Conservation (phyloP, 2,329 filamentous ascomycete species). For the Alternaria viburni region DNA sequence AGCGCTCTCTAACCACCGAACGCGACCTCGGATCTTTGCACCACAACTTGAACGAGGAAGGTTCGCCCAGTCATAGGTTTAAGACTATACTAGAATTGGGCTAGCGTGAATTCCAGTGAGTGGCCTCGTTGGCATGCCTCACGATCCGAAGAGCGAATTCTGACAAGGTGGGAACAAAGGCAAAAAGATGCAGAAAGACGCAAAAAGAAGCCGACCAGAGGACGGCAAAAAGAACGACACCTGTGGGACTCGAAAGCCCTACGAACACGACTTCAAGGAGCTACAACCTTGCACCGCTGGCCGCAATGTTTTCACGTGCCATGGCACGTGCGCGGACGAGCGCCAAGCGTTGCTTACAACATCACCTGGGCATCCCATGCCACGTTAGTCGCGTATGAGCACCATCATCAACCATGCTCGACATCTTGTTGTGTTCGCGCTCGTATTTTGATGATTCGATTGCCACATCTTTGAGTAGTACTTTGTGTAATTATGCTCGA, state of each 20-base stretch:
- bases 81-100: neutral
- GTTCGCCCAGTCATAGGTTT: neutral
- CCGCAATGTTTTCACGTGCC: no score
- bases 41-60: neutral
- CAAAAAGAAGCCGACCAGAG: conserved; percentile 10
- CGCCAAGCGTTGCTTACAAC: no score
- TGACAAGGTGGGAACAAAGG: neutral
- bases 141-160: neutral
- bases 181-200: neutral
- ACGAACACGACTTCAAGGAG: no score
- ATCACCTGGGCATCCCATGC: no score
- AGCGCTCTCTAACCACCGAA: neutral
- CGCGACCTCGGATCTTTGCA: neutral
- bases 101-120: neutral
- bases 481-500: no score
- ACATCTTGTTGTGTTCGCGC: no score
- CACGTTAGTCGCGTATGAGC: no score
- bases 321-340: no score
- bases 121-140: neutral
- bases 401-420: no score
- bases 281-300: no score
- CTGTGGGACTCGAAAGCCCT: conserved; percentile 52
- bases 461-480: no score
- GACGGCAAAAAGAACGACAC: conserved; percentile 34
- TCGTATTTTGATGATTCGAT: no score